Percentiles rank a stretch among this genome's conserved stretches.
These are phyloP conservation scores for Botryotinia globosa DNA, from an alignment of 2,329 filamentous ascomycete species.

Conservation along the genomic window DNA sequence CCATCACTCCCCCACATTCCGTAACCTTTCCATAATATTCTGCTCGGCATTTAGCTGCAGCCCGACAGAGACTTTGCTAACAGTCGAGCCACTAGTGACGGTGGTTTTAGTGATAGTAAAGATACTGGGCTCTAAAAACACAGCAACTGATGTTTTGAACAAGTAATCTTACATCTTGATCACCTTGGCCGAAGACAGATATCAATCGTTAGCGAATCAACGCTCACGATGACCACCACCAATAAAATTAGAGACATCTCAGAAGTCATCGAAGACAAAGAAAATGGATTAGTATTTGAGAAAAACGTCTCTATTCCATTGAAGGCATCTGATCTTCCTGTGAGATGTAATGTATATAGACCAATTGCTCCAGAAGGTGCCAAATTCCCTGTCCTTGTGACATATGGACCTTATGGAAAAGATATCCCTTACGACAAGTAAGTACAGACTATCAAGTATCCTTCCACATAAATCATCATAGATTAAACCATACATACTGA, in stretches of 20 bases:
- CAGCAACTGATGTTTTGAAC: neutral
- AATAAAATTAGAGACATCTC: constrained; percentile 24
- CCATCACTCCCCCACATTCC: neutral
- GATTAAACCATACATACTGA: neutral
- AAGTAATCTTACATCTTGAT: neutral
- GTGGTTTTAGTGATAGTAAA: neutral
- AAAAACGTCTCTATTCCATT: constrained; percentile 44
- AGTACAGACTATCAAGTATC: constrained; percentile 20
- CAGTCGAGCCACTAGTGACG: neutral
- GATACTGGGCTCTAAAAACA: neutral
- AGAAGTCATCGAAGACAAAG: constrained; percentile 25
- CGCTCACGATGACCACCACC: neutral
- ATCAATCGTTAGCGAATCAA: neutral
- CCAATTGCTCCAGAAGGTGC: constrained; percentile 41
- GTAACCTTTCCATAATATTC: neutral
- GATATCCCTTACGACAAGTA: constrained; percentile 62
- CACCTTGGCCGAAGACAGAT: neutral
- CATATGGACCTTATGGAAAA: constrained; percentile 73
- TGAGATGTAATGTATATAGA: constrained; percentile 51
- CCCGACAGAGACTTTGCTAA: neutral
- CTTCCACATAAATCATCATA: neutral
- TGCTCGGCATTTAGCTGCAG: neutral
- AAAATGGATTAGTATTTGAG: constrained; percentile 22
- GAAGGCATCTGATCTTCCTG: constrained; percentile 42
- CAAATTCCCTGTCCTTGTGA: constrained; percentile 60